Evolutionary conservation across 2,329 filamentous ascomycete species (phyloP).

Genomic region (Cladosporium sp.): DNA sequence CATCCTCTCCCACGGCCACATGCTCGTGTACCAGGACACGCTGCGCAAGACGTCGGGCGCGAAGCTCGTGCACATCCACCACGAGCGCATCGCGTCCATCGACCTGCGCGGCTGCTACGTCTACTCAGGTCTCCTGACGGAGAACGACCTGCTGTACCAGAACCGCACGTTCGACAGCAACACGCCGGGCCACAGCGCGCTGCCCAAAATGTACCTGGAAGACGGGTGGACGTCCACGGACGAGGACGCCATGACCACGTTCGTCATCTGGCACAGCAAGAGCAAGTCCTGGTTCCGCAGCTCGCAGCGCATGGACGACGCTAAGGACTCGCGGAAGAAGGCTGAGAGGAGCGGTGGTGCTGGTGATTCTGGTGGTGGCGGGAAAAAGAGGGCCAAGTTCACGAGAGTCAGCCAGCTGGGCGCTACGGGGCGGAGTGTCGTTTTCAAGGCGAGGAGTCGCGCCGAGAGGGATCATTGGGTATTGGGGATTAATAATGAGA

Average conservation of each 20-base stretch:
- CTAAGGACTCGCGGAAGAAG: conserved; percentile 17
- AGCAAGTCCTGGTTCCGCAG: conserved; percentile 53
- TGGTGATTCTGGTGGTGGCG: not conserved
- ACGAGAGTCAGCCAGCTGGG: conserved; percentile 60
- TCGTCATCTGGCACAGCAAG: conserved; percentile 62
- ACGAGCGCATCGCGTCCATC: conserved; percentile 56
- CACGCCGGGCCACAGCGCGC: conserved; percentile 54
- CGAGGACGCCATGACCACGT: conserved; percentile 63
- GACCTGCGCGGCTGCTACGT: conserved; percentile 62
- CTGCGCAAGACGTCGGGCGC: conserved; percentile 53
- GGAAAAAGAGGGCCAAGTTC: conserved; percentile 36
- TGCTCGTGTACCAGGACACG: conserved; percentile 60
- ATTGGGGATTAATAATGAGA: conserved; percentile 61
- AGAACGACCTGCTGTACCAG: conserved; percentile 59
- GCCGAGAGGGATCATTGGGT: conserved; percentile 67
- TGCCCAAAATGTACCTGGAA: conserved; percentile 57
- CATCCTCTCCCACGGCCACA: conserved; percentile 55
- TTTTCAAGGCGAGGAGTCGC: conserved; percentile 62
- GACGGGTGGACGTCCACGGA: conserved; percentile 61
- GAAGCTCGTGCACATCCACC: conserved; percentile 57
- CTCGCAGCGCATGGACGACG: conserved; percentile 29
- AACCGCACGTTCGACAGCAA: conserved; percentile 63
- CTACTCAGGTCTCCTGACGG: conserved; percentile 60
- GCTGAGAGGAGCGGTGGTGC: conserved; percentile 5
- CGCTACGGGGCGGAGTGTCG: conserved; percentile 57